Base-by-base conservation (phyloP, 306 rosid genomes). In the Lathyrus aphaca region DNA sequence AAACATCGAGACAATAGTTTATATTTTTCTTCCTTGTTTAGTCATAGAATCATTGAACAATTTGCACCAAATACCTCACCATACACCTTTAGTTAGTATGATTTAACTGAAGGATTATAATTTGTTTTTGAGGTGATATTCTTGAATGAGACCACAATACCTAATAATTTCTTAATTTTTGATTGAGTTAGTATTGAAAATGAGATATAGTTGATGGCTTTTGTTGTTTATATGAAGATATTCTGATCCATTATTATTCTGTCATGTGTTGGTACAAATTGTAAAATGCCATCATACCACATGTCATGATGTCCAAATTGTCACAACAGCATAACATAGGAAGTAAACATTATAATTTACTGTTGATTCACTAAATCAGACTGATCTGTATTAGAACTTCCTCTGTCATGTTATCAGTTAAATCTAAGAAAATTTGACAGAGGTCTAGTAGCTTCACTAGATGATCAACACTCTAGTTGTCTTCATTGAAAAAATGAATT, bases 41-140 rank as follows among this genome's bases (percentile, higher is more conserved):
- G 69, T 66, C 57, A 10, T 66, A 75, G 67, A 78, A 61, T 17
- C 44, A 66, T 56, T 74, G 76, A 66, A 74, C 49, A 67, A 25
- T 78, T 63, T 75, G 62, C 18, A 27, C 39, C 18, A 71, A 14
- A 50, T 50, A 18, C 27, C 56, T 18, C 29, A 50, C 45, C 16
- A 19, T 49, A 73, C 77, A 23, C 58, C 7, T 19, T 60, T 63
- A n/a, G 13, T 18, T 35, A 35, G 39, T 64, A 16, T 43, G 21
- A 16, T 17, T 65, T 42, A 29, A 66, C 66, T 67, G 27, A 14
- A 59, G 70, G 19, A 7, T 29, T 21, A 7, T 55, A 5, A 29
- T 39, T 15, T 10, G 2, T 13, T 37, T 21, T 27, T 7, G 27
- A 35, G 58, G 15, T 13, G 56, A 46, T 51, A 42, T 62, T 69